phyloP scores from a whole-genome alignment of 768 basidiomycete species.

The Chlorophyllum brunneum region DNA sequence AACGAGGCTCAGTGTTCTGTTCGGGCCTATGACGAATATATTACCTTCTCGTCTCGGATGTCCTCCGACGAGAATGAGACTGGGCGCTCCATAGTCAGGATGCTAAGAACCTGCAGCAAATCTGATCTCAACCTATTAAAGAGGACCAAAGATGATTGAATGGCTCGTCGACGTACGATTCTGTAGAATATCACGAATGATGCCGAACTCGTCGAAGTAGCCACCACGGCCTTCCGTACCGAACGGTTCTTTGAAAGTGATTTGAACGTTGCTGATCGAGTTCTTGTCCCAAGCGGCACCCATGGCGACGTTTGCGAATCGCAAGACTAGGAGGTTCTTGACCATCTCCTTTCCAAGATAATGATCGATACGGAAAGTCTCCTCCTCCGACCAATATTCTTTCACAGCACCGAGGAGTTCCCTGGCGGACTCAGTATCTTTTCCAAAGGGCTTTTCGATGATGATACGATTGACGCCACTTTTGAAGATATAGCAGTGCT shows the following conservation, averaged over 20 bases:
- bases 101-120: constrained; percentile 89
- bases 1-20: constrained; percentile 7
- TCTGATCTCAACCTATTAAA: constrained; percentile 43
- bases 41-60: constrained; percentile 96
- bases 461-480: constrained; percentile 87
- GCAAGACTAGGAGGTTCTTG: constrained; percentile 93
- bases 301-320: constrained; percentile 93
- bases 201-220: constrained; percentile 99
- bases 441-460: constrained; percentile 98
- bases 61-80: constrained; percentile 97
- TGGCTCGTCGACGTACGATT: constrained; percentile 70
- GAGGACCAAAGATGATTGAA: constrained; percentile 13
- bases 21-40: constrained; percentile 5
- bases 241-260: constrained; percentile 99
- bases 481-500: constrained; percentile 67
- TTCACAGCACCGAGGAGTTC: constrained; percentile 77
- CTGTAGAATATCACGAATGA: constrained; percentile 95
- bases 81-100: constrained; percentile 96
- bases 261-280: constrained; percentile 94
- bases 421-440: constrained; percentile 83
- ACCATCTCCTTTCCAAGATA: constrained; percentile 99
- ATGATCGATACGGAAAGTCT: constrained; percentile 99
- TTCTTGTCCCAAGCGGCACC: constrained; percentile 93
- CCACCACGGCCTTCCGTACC: constrained; percentile 99
- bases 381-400: constrained; percentile 89